Percentiles rank a stretch among this genome's conserved stretches.
phyloP scores from a whole-genome alignment of 2,329 filamentous ascomycete genomes.

The Cryphonectria carpinicola region DNA sequence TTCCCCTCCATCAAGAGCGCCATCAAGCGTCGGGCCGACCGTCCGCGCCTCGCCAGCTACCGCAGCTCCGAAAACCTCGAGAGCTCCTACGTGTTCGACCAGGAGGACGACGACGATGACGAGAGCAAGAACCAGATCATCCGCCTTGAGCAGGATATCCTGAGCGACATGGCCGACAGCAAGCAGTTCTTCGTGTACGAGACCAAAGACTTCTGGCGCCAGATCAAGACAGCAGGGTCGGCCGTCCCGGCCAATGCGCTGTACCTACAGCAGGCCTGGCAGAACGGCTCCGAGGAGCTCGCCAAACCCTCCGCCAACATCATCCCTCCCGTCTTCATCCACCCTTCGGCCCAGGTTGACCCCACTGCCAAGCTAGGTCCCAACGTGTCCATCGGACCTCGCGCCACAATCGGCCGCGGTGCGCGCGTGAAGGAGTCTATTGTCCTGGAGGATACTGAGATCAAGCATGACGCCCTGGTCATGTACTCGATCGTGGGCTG shows the following conservation, averaged over 20 bases:
- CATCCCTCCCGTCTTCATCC: conserved; percentile 91
- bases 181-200: conserved; percentile 98
- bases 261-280: conserved; percentile 92
- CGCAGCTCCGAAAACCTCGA: conserved; percentile 94
- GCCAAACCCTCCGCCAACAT: conserved; percentile 84
- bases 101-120: conserved; percentile 59
- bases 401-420: conserved; percentile 81
- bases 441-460: conserved; percentile 90
- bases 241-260: conserved; percentile 96
- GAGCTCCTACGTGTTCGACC: conserved; percentile 54
- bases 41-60: conserved; percentile 91
- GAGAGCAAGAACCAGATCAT: conserved; percentile 84
- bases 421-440: conserved; percentile 95
- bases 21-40: conserved; percentile 93
- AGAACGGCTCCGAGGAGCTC: conserved; percentile 80
- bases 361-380: conserved; percentile 95
- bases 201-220: conserved; percentile 99
- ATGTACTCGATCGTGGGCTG: conserved; percentile 96
- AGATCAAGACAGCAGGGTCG: conserved; percentile 98
- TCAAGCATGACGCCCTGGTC: conserved; percentile 95
- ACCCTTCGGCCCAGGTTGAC: conserved; percentile 87
- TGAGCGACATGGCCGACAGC: conserved; percentile 93
- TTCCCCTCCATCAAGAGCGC: conserved; percentile 93
- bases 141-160: conserved; percentile 94
- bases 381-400: conserved; percentile 95